These are phyloP conservation scores for Thraustochytrium striatum DNA, from an alignment of 352 stramenopile species.

Conservation along the genomic window DNA sequence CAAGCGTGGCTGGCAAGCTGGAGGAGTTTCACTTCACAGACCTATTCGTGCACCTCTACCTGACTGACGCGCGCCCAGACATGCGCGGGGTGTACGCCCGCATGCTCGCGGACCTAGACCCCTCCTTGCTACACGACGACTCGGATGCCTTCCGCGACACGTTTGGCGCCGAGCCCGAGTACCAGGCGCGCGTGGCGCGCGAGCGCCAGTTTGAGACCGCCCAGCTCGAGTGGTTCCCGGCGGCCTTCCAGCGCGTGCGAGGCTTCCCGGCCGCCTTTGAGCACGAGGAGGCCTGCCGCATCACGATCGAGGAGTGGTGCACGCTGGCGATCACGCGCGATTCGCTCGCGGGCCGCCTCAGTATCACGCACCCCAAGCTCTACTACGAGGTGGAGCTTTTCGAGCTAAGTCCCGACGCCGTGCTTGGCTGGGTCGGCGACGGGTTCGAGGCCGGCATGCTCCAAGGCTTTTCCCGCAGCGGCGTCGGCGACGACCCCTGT, in stretches of 20 bases:
- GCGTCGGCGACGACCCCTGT: not conserved
- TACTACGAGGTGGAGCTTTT: conserved; percentile 39
- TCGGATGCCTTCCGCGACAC: conserved; percentile 1
- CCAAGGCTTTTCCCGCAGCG: not conserved
- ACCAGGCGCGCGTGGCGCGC: not conserved
- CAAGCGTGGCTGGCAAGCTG: not conserved
- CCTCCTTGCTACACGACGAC: not conserved
- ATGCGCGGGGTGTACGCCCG: not conserved
- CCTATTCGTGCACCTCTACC: not conserved
- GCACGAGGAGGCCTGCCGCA: conserved; percentile 4
- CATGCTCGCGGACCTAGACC: not conserved
- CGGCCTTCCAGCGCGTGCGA: conserved; percentile 10
- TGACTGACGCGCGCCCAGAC: not conserved
- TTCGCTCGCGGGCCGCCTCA: not conserved
- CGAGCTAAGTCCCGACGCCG: not conserved
- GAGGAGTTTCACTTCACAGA: not conserved
- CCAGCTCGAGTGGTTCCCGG: not conserved
- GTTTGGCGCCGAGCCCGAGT: not conserved
- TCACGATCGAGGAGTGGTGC: not conserved
- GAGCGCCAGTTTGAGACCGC: not conserved
- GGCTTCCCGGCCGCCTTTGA: conserved; percentile 7
- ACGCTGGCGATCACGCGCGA: not conserved
- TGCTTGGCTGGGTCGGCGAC: conserved; percentile 8
- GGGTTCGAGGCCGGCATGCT: not conserved
- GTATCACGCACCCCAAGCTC: not conserved